Conservation (phyloP, 2,329 filamentous ascomycete genomes). For the Sporothrix brasiliensis region DNA sequence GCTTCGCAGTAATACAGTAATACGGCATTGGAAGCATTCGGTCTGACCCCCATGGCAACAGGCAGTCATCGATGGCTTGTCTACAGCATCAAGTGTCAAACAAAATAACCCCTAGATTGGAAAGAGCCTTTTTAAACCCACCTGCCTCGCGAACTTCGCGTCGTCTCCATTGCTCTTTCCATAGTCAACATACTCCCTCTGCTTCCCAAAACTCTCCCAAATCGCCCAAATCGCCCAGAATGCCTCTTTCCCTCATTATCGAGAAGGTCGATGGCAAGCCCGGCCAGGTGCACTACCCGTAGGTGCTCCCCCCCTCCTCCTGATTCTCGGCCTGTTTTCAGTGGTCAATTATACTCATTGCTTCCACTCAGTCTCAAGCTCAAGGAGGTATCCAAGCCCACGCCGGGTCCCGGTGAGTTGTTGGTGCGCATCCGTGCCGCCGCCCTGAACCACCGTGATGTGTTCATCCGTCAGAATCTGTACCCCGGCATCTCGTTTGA, state of each 20-base stretch:
- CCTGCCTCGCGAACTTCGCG: constrained; percentile 2
- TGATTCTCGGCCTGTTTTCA: neutral
- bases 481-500: constrained; percentile 85
- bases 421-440: constrained; percentile 76
- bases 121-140: constrained; percentile 7
- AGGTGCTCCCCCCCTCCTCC: constrained; percentile 38
- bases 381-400: constrained; percentile 63
- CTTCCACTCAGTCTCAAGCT: constrained; percentile 56
- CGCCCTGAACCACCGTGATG: constrained; percentile 91
- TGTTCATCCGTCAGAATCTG: constrained; percentile 89
- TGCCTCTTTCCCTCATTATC: constrained; percentile 63
- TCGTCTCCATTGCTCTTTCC: neutral
- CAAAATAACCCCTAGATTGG: neutral
- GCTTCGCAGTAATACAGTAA: neutral
- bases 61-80: neutral
- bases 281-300: constrained; percentile 85
- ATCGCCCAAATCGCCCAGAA: constrained; percentile 39
- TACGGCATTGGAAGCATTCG: too few species aligned
- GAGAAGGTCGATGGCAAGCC: constrained; percentile 73
- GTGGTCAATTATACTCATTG: neutral
- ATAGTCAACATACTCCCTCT: neutral
- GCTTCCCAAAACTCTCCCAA: neutral
- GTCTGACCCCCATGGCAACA: neutral
- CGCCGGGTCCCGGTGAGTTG: constrained; percentile 67
- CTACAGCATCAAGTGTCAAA: neutral